Evolutionary conservation across 257 asterid genomes (phyloP).

Genomic region (Nicotiana obtusifolia): DNA sequence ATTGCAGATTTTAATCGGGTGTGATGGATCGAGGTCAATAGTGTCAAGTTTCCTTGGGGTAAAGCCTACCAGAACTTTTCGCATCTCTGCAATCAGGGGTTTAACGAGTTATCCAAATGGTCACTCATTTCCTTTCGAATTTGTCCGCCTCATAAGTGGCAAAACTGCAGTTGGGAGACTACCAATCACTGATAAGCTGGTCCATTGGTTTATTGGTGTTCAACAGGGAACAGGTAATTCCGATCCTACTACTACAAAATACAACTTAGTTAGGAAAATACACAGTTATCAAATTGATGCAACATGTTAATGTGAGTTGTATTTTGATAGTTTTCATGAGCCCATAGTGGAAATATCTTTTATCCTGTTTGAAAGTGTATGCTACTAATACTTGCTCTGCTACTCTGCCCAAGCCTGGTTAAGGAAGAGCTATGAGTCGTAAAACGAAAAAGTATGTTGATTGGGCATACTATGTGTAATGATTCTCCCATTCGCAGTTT

Average conservation of each 20-base stretch:
- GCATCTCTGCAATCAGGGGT: constrained; percentile 20
- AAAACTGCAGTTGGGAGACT: constrained; percentile 18
- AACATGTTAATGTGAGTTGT: background rate
- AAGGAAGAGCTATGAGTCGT: too few species aligned
- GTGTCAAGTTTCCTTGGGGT: constrained; percentile 30
- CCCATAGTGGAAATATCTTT: background rate
- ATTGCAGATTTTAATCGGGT: constrained; percentile 30
- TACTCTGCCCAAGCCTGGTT: too few species aligned
- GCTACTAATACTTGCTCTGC: too few species aligned
- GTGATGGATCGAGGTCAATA: constrained; percentile 34
- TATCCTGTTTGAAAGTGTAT: background rate
- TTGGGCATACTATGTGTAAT: too few species aligned
- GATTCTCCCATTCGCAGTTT: too few species aligned
- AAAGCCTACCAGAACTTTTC: constrained; percentile 17
- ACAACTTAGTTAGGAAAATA: background rate
- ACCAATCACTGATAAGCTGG: constrained; percentile 25
- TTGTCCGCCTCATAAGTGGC: constrained; percentile 22
- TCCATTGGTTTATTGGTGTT: constrained; percentile 28
- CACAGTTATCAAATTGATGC: background rate
- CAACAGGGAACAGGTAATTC: background rate
- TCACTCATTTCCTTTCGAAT: constrained; percentile 15
- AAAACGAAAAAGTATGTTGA: too few species aligned
- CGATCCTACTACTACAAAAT: background rate
- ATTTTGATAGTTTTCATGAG: background rate
- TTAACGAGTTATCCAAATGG: constrained; percentile 31